Evolutionary conservation across 345 rosid species (phyloP).

Genomic region (Acer negundo): DNA sequence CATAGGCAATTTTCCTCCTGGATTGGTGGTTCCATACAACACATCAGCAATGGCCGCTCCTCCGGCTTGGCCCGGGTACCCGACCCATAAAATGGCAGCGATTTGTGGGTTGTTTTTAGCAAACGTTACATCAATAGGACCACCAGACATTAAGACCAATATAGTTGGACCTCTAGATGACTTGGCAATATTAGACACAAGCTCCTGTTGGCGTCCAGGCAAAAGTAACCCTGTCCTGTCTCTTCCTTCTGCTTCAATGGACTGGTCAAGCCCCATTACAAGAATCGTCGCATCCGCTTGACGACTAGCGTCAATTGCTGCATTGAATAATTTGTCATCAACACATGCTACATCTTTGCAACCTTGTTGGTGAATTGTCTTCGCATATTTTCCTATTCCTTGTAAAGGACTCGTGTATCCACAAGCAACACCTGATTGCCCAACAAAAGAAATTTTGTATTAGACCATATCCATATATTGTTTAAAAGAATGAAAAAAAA

Average conservation of each 20-base stretch:
- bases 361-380: constrained; percentile 54
- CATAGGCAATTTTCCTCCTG: constrained; percentile 89
- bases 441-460: neutral
- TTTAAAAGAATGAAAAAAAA: neutral
- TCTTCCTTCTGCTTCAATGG: constrained; percentile 73
- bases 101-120: constrained; percentile 55
- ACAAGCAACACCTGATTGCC: constrained; percentile 59
- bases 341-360: constrained; percentile 68
- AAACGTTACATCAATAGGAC: constrained; percentile 78
- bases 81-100: constrained; percentile 81
- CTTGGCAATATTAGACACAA: constrained; percentile 51
- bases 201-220: constrained; percentile 81
- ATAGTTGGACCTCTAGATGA: constrained; percentile 68
- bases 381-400: constrained; percentile 57
- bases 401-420: constrained; percentile 69
- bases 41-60: constrained; percentile 86
- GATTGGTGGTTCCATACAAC: constrained; percentile 69
- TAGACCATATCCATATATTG: neutral
- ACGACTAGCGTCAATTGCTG: constrained; percentile 55
- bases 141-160: constrained; percentile 80
- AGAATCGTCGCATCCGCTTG: constrained; percentile 69
- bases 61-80: constrained; percentile 94
- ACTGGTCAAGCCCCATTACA: constrained; percentile 90
- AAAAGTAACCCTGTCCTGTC: constrained; percentile 71
- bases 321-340: constrained; percentile 45